phyloP scores from a whole-genome alignment of 768 basidiomycete genomes.

The Boletus reticuloceps region DNA sequence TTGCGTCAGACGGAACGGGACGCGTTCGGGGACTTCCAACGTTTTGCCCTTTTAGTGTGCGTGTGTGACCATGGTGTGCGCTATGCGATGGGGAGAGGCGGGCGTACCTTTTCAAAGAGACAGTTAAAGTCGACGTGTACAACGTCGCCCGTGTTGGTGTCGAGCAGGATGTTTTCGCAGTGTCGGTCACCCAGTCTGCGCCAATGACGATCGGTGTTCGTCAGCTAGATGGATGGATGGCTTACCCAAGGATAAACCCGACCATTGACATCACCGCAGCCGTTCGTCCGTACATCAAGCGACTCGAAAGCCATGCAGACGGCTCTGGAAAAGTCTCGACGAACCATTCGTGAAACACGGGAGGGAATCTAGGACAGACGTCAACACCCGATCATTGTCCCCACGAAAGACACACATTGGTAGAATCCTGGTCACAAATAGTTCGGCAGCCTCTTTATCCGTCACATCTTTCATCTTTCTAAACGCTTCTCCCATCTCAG shows the following conservation, averaged over 20 bases:
- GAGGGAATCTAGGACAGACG: conserved; percentile 53
- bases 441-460: conserved; percentile 49
- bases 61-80: neutral
- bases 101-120: conserved; percentile 85
- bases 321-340: conserved; percentile 96
- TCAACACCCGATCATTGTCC: neutral
- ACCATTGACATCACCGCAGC: conserved; percentile 99
- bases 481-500: conserved; percentile 46
- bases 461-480: conserved; percentile 47
- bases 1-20: conserved; percentile 93
- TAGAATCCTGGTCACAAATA: conserved; percentile 56
- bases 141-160: conserved; percentile 81
- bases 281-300: conserved; percentile 84
- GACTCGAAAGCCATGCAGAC: conserved; percentile 86
- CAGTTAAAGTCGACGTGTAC: conserved; percentile 99
- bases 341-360: conserved; percentile 98
- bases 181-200: conserved; percentile 95
- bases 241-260: conserved; percentile 90
- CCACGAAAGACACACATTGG: conserved; percentile 42
- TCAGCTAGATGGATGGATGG: neutral
- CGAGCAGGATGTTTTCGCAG: conserved; percentile 93
- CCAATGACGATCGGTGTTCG: neutral
- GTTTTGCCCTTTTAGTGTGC: conserved; percentile 56
- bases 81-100: neutral
- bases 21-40: conserved; percentile 84